phyloP scores from a whole-genome alignment of 805 yeast genomes.

The Cyberlindnera americana region DNA sequence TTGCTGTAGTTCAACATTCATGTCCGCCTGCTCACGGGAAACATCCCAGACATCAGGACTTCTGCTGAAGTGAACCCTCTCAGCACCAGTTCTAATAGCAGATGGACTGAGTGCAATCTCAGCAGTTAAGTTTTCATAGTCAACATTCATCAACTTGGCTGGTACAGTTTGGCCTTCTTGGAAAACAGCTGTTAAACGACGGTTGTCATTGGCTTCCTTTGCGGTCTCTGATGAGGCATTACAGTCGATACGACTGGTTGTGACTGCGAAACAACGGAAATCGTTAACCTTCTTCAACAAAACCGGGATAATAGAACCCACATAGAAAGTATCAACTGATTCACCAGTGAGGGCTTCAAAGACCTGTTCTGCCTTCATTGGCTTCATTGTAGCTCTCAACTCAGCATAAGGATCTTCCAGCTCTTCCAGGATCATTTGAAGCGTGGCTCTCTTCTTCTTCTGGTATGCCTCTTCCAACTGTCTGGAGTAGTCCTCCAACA shows the following conservation, averaged over 20 bases:
- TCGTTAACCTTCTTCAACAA: slow-evolving; percentile 58
- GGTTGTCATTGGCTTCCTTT: slow-evolving; percentile 33
- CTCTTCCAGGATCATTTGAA: slow-evolving; percentile 83
- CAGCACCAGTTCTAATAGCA: slow-evolving; percentile 53
- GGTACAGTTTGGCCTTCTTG: slow-evolving; percentile 79
- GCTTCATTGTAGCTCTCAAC: slow-evolving; percentile 67
- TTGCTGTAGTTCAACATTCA: slow-evolving; percentile 50
- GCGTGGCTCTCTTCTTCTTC: slow-evolving; percentile 70
- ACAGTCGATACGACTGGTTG: slow-evolving; percentile 62
- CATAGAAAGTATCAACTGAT: slow-evolving; percentile 59
- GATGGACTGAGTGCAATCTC: slow-evolving; percentile 66
- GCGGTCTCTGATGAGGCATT: slow-evolving; percentile 44
- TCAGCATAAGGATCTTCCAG: slow-evolving; percentile 86
- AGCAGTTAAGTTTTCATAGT: slow-evolving; percentile 72
- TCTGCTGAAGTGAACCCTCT: slow-evolving; percentile 33
- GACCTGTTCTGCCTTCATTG: slow-evolving; percentile 63
- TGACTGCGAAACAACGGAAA: slow-evolving; percentile 39
- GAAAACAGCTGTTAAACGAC: slow-evolving; percentile 41
- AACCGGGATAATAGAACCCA: slow-evolving; percentile 74
- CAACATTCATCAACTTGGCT: slow-evolving; percentile 69
- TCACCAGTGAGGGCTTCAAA: slow-evolving; percentile 92
- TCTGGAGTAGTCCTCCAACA: slow-evolving; percentile 87
- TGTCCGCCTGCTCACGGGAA: slow-evolving; percentile 67
- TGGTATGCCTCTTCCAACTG: slow-evolving; percentile 75
- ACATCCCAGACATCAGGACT: slow-evolving; percentile 77